Percentiles rank a stretch among this genome's conserved stretches.
Conservation (phyloP, 139 green algal genomes). For the Choricystis sp. region DNA sequence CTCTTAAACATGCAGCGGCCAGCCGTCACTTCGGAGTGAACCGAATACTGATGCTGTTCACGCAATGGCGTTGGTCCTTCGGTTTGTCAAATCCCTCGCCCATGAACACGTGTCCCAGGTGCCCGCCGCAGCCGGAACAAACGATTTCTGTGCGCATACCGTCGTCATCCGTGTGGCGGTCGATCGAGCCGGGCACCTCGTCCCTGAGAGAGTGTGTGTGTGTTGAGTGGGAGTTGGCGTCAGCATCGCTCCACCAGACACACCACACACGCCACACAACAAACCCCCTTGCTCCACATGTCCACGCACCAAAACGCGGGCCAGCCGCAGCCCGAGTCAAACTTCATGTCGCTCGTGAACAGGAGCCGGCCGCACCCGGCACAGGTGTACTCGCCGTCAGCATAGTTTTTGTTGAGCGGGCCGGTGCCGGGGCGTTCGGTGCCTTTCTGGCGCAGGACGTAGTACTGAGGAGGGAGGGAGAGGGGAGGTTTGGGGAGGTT, state of each 20-base stretch:
- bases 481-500: background rate
- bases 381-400: background rate
- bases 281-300: too few species aligned
- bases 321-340: conserved; percentile 8
- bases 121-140: conserved; percentile 9
- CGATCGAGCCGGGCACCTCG: too few species aligned
- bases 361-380: background rate
- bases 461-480: background rate
- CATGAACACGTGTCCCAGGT: conserved; percentile 14
- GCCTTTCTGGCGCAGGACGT: conserved; percentile 11
- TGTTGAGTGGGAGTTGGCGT: background rate
- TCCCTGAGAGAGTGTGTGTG: background rate
- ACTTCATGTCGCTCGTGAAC: background rate
- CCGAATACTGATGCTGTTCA: background rate
- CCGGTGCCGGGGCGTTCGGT: conserved; percentile 9
- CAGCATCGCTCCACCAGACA: too few species aligned
- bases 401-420: conserved; percentile 10
- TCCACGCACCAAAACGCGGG: too few species aligned
- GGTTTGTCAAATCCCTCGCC: conserved; percentile 8
- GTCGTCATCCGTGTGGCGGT: too few species aligned
- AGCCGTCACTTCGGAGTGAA: too few species aligned
- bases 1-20: too few species aligned
- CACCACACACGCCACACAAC: too few species aligned
- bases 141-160: conserved; percentile 11
- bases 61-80: conserved; percentile 9